phyloP scores from a whole-genome alignment of 805 yeast species.

The Teunomyces gatunensis region DNA sequence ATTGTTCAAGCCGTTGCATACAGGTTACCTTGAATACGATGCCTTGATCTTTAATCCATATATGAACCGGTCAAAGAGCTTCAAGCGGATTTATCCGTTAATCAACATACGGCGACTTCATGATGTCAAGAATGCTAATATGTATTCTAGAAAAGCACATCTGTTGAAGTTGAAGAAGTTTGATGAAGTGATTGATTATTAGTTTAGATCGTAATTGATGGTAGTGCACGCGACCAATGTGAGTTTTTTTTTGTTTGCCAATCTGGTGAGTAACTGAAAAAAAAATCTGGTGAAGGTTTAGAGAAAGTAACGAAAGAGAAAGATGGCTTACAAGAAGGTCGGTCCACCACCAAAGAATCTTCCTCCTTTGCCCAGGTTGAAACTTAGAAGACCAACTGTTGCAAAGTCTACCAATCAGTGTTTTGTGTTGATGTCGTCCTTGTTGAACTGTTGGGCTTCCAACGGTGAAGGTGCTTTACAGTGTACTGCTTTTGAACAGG shows the following conservation, averaged over 20 bases:
- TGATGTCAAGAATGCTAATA: conserved; percentile 2
- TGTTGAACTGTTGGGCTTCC: conserved; percentile 95
- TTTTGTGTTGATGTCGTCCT: conserved; percentile 74
- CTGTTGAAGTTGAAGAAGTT: conserved; percentile 9
- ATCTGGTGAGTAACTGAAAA: background rate
- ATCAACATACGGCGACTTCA: conserved; percentile 5
- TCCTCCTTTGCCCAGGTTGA: conserved; percentile 74
- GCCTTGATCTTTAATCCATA: conserved; percentile 28
- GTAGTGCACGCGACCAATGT: conserved; percentile 8
- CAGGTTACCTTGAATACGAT: conserved; percentile 14
- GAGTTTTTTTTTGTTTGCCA: background rate
- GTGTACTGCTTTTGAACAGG: conserved; percentile 64
- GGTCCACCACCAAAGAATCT: conserved; percentile 39
- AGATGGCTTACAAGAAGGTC: conserved; percentile 44
- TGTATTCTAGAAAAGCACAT: conserved; percentile 1
- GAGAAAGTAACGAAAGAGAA: conserved; percentile 4
- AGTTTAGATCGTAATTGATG: background rate
- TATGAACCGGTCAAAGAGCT: conserved; percentile 14
- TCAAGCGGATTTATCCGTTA: conserved; percentile 35
- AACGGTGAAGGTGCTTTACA: conserved; percentile 76
- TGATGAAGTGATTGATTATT: conserved; percentile 7
- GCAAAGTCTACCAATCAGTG: conserved; percentile 67
- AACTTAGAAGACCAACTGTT: conserved; percentile 62
- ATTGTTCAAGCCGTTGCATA: conserved; percentile 14
- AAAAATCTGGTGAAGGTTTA: background rate